These are phyloP conservation scores for Alternaria incomplexa DNA, from an alignment of 2,329 filamentous ascomycete species.

Conservation along the genomic window DNA sequence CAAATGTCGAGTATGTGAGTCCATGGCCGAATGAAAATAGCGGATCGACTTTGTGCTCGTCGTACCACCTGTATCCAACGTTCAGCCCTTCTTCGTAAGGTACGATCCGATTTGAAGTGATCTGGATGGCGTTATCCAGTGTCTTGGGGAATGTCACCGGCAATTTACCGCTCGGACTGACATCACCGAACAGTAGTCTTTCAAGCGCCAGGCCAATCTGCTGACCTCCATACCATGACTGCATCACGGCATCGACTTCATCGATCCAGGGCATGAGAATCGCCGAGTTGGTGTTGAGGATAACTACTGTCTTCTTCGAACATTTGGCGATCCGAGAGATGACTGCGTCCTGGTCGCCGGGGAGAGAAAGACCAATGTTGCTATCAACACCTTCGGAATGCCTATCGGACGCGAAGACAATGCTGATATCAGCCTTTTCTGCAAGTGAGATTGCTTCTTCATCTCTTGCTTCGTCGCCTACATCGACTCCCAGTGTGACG, in stretches of 20 bases:
- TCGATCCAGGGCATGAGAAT: constrained; percentile 2
- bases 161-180: constrained; percentile 76
- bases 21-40: constrained; percentile 81
- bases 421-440: neutral
- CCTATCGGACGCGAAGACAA: constrained; percentile 2
- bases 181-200: constrained; percentile 76
- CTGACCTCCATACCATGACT: constrained; percentile 66
- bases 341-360: neutral
- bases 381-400: constrained; percentile 6
- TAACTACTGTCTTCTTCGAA: neutral
- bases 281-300: neutral
- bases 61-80: neutral
- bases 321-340: neutral
- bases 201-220: constrained; percentile 80
- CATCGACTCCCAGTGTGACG: neutral
- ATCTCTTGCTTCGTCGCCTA: neutral
- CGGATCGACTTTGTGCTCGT: constrained; percentile 60
- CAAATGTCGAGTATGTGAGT: constrained; percentile 74
- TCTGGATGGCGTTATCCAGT: constrained; percentile 66
- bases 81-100: neutral
- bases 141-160: constrained; percentile 81
- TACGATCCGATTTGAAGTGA: neutral
- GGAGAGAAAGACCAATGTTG: constrained; percentile 2
- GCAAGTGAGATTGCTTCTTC: neutral
- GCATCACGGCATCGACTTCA: constrained; percentile 1